Evolutionary conservation across 768 basidiomycete species (phyloP), one percentile per base, ranked within the genome.

Genomic region (Phanerochaete sordida): DNA sequence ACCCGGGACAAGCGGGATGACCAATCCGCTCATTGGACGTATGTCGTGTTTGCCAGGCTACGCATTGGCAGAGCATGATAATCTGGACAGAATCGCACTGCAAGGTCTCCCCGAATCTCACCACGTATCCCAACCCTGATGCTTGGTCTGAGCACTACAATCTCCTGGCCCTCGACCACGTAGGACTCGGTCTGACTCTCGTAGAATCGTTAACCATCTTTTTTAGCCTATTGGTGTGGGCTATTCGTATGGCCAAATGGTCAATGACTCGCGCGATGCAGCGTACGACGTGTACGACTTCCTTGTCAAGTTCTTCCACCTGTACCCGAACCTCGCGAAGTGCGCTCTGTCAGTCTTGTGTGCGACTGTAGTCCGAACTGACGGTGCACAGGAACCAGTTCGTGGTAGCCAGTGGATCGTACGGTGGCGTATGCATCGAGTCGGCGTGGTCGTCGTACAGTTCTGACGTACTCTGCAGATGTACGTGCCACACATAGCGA

Each of bases 241-340:
- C 1, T 72, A 68, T 35, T 76, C 75, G 8, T 74, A 73, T 57
- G 75, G 75, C 1, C 63, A 63, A 8, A 51, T n/a, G 23, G 72
- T 74, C 7, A 73, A 73, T 62, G 71, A 69, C 39, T 73, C 70
- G 54, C 68, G 66, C 0, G 61, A 37, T 43, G 72, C 71, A 3
- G 75, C 73, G 2, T 26, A 63, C 26, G 74, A 74, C 60, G 70
- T 69, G 12, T 74, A 74, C 54, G 74, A 74, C 62, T 76, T 75
- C 58, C 47, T 75, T n/a, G 73, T 75, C 57, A 74, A 72, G 58
- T 73, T 75, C 57, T 72, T 66, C 63, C 59, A 39, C 9, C 55
- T 73, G 6, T 69, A 62, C 56, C 69, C 69, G 13, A 35, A 66
- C 1, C 57, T 70, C 23, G 7, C 31, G 23, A 56, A 56, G 60